Evolutionary conservation across 768 basidiomycete species (phyloP), one percentile per base, ranked within the genome.

Genomic region (Dentipellis sp.): DNA sequence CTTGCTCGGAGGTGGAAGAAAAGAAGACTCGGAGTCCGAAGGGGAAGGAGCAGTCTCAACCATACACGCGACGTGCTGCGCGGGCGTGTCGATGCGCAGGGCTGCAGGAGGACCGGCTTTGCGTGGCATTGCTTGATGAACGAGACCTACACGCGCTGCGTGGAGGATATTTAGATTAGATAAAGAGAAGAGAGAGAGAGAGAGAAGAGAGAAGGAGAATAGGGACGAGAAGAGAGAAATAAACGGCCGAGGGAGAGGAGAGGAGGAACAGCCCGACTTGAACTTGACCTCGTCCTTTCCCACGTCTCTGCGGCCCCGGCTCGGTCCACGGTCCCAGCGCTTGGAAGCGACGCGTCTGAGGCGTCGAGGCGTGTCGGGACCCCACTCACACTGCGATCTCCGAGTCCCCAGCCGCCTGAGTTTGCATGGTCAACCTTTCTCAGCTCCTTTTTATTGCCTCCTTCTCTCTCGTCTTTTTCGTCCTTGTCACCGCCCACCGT

Each of bases 71-170:
- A 29, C 29, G 63, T 67, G 66, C 51, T 73, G 73, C 52, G 72
- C 67, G 59, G 82, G 78, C 52, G 81, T 76, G 64, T 80, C 70
- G 67, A 85, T 81, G 71, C 77, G 80, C 65, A 84, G 79, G 62
- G 75, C 70, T 63, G 79, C 68, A 67, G 80, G 76, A 22, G 80
- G 75, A 55, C 77, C 77, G 68, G 74, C 77, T 67, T 70, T 78
- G 72, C 75, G 74, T 63, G 72, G 71, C 70, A 74, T 69, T 64
- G 64, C 58, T 59, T 64, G 59, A 61, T 17, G 8, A 56, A 64
- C 68, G 67, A 21, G 22, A 10, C 14, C 40, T 16, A 45, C 69
- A 58, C 66, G 64, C 60, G 66, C 69, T 65, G 70, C 61, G 64
- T 71, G 60, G 39, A 12, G 11, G 47, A 40, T 29, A 29, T 29